Base-by-base conservation (phyloP, 306 rosid species). In the Prunus dulcis region DNA sequence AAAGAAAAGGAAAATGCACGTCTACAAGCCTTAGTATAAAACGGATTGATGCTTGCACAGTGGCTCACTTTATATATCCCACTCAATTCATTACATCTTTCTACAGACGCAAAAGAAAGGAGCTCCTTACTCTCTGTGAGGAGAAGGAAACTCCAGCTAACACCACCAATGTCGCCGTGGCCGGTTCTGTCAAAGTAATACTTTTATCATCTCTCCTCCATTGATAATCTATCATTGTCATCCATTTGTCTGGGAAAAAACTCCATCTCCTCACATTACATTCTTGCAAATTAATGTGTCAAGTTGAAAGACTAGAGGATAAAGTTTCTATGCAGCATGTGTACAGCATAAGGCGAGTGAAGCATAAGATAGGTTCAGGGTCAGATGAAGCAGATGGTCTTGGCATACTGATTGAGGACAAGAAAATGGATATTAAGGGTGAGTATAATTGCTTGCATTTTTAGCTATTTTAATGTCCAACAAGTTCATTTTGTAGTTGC, bases 321-420 rank as follows among this genome's bases (percentile, higher is more conserved):
- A 60, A 12, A 23, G 19, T 13, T 60, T 60, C 18, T 25, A 25
- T 60, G 64, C 17, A 25, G 64, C 13, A 60, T 25, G 64, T 60
- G 64, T 60, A 60, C 23, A 60, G 34, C 64, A 60, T 32, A 25
- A 60, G 64, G 64, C 64, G 64, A 60, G 38, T 60, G 64, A 60
- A 25, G 34, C 64, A 12, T 19, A 60, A 60, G 9, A 60, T 1
- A 12, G 64, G 64, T 25, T 12, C 34, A 5, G 19, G 64, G 23
- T 23, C 64, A 2, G 64, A 60, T 5, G 64, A 25, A 60, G 64
- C 64, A 60, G 64, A 23, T 60, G 64, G 64, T 60, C 64, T 60
- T 12, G 64, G 64, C 34, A 12, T 60, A 25, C 30, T 60, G 64
- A 27, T 60, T 60, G 64, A 60, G 23, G 64, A 60, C 5, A 13